phyloP scores from a whole-genome alignment of 73 alveolate species.

The Symbiodinium natans region DNA sequence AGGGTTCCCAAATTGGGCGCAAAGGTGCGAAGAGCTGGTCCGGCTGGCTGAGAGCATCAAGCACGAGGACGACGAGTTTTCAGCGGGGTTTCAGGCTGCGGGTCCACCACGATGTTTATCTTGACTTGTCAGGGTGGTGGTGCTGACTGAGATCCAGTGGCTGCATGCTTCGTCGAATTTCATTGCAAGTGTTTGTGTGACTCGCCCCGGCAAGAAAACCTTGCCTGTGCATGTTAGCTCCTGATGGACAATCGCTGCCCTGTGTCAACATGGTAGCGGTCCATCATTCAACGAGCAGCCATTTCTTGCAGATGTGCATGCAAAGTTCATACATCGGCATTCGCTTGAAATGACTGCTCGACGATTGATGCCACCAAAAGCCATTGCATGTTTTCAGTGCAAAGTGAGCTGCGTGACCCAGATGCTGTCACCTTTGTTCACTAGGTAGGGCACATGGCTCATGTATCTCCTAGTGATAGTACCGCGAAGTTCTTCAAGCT shows the following conservation, averaged over 20 bases:
- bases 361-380: background rate
- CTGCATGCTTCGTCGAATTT: conserved; percentile 4
- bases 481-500: too few relatives aligned
- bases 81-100: too few relatives aligned
- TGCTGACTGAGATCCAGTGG: background rate
- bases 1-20: background rate
- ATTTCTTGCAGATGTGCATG: background rate
- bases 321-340: background rate
- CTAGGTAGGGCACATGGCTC: background rate
- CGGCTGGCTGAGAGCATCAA: conserved; percentile 73
- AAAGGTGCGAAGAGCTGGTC: conserved; percentile 86
- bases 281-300: background rate
- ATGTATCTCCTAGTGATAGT: too few relatives aligned
- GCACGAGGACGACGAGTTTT: background rate
- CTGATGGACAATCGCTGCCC: background rate
- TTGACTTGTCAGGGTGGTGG: background rate
- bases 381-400: background rate
- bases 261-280: background rate
- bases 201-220: background rate
- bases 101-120: background rate
- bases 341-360: background rate
- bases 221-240: background rate
- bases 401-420: background rate
- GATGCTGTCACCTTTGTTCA: background rate
- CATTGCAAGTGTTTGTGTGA: background rate